Evolutionary conservation across 768 basidiomycete species (phyloP).

Genomic region (Leccinum fibrillosum): DNA sequence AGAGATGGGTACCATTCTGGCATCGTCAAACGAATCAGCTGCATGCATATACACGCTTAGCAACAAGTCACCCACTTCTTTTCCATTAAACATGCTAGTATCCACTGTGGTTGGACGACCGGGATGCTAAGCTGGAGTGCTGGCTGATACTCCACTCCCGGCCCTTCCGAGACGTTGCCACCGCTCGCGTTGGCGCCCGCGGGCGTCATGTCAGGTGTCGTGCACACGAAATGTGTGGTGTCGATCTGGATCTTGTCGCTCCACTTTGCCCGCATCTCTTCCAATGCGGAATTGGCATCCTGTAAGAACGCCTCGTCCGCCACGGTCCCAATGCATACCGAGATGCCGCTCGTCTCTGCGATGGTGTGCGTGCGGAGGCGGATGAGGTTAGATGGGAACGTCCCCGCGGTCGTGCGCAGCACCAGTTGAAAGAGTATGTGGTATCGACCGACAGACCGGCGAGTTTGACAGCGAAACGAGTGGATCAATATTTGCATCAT

Average conservation of each 20-base stretch:
- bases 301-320: slow-evolving; percentile 74
- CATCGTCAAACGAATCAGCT: not conserved
- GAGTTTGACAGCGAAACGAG: slow-evolving; percentile 42
- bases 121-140: slow-evolving; percentile 93
- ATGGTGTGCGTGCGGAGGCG: slow-evolving; percentile 91
- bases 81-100: slow-evolving; percentile 83
- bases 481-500: too few relatives aligned
- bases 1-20: slow-evolving; percentile 84
- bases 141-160: slow-evolving; percentile 88
- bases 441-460: slow-evolving; percentile 79
- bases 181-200: slow-evolving; percentile 54
- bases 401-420: slow-evolving; percentile 89
- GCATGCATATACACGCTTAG: not conserved
- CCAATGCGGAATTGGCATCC: slow-evolving; percentile 75
- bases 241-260: slow-evolving; percentile 94
- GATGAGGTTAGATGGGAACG: slow-evolving; percentile 80
- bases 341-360: slow-evolving; percentile 91
- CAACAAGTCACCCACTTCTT: slow-evolving; percentile 56
- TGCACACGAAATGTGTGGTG: slow-evolving; percentile 97
- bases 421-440: slow-evolving; percentile 93
- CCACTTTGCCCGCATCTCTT: slow-evolving; percentile 87
- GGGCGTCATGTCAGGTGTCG: slow-evolving; percentile 74
- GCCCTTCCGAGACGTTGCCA: slow-evolving; percentile 50
- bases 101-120: slow-evolving; percentile 92
- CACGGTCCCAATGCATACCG: slow-evolving; percentile 91